A percentile compares a stretch with the other conserved stretches of the same genome.
Evolutionary conservation across 441 rosid genomes (phyloP).

Genomic region (Manihot esculenta): DNA sequence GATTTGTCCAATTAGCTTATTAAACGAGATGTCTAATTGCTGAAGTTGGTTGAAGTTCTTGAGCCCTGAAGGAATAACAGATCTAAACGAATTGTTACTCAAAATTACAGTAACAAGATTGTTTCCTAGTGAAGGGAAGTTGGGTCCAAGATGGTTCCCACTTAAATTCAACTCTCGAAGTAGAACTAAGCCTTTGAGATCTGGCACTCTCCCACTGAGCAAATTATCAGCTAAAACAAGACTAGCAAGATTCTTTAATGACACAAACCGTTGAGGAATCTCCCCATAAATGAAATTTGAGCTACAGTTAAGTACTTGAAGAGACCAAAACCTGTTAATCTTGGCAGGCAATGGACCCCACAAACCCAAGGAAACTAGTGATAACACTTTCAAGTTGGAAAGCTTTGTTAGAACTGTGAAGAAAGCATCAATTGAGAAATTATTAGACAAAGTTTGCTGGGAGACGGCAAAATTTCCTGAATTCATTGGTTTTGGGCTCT

Average conservation of each 20-base stretch:
- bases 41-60: conserved; percentile 46
- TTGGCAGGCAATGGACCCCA: conserved; percentile 75
- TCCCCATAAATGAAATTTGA: conserved; percentile 72
- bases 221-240: conserved; percentile 61
- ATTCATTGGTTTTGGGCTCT: conserved; percentile 13
- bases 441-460: conserved; percentile 39
- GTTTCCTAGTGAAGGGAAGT: conserved; percentile 56
- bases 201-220: conserved; percentile 63
- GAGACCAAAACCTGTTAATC: conserved; percentile 48
- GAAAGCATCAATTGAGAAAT: conserved; percentile 63
- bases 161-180: conserved; percentile 60
- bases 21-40: conserved; percentile 62
- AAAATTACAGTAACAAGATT: conserved; percentile 42
- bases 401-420: conserved; percentile 70
- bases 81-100: conserved; percentile 65
- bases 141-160: conserved; percentile 60
- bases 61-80: conserved; percentile 50
- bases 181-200: conserved; percentile 42
- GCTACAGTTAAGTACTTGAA: conserved; percentile 57
- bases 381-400: conserved; percentile 53
- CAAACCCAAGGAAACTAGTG: conserved; percentile 70
- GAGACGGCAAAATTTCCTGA: conserved; percentile 31
- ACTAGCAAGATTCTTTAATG: conserved; percentile 47
- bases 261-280: conserved; percentile 53
- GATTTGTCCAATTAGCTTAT: conserved; percentile 52